These are phyloP conservation scores for Dendrobium nobile DNA, from an alignment of 106 monocot genomes.

Conservation along the genomic window DNA sequence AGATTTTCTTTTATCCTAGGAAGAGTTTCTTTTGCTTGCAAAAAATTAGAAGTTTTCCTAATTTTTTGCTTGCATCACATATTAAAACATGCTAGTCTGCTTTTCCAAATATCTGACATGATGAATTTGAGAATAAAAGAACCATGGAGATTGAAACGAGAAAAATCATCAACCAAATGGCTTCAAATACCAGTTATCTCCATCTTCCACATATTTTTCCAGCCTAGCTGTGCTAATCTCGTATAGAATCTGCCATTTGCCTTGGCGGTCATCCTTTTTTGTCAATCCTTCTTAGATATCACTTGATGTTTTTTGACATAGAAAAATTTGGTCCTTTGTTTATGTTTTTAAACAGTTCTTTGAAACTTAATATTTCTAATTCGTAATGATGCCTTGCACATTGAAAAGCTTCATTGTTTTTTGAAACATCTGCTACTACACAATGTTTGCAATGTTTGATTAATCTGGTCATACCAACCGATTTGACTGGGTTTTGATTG, in stretches of 20 bases:
- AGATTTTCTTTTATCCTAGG: too few relatives aligned
- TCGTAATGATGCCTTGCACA: neutral
- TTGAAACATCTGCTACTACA: neutral
- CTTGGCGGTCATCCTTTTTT: too few relatives aligned
- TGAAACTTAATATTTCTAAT: neutral
- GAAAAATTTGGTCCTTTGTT: too few relatives aligned
- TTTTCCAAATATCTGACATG: neutral
- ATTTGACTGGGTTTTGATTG: too few relatives aligned
- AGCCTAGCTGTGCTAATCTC: too few relatives aligned
- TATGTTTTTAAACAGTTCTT: neutral
- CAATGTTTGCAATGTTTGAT: too few relatives aligned
- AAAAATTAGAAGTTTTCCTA: too few relatives aligned
- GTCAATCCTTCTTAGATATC: neutral
- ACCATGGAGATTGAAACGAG: neutral
- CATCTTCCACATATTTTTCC: neutral
- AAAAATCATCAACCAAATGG: neutral
- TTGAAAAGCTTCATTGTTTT: neutral
- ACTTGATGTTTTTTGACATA: neutral
- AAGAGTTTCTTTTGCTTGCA: too few relatives aligned
- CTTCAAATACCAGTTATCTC: neutral
- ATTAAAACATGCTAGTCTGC: neutral
- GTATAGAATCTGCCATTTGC: too few relatives aligned
- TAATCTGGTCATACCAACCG: too few relatives aligned
- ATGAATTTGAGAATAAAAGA: neutral
- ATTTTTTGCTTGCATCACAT: neutral